Conservation (phyloP, 371 early-diverging fungal genomes). For the Cokeromyces recurvatus region DNA sequence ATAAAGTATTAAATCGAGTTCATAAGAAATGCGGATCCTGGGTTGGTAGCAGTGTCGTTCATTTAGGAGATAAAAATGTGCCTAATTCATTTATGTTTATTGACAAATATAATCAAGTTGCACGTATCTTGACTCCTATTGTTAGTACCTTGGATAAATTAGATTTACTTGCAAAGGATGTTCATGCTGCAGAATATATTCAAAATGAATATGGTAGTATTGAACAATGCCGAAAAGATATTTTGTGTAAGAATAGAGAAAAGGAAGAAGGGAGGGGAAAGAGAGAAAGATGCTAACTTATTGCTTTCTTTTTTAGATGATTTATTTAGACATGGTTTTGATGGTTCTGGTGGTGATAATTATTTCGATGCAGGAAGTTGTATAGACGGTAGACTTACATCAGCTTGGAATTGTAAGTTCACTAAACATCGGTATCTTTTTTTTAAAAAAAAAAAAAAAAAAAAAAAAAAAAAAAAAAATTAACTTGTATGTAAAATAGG, state of each 20-base stretch:
- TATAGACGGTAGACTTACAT: slow-evolving; percentile 94
- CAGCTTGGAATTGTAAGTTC: slow-evolving; percentile 84
- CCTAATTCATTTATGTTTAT: slow-evolving; percentile 95
- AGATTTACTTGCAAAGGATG: slow-evolving; percentile 50
- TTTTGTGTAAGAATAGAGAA: slow-evolving; percentile 45
- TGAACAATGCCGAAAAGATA: slow-evolving; percentile 62
- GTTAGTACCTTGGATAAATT: slow-evolving; percentile 69
- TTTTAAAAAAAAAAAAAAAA: no score
- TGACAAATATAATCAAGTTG: slow-evolving; percentile 97
- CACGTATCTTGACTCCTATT: slow-evolving; percentile 90
- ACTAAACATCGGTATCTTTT: not conserved
- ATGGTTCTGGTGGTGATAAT: slow-evolving; percentile 94
- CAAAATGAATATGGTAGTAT: slow-evolving; percentile 64
- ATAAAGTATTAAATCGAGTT: slow-evolving; percentile 81
- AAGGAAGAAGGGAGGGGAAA: no score
- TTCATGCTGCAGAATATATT: slow-evolving; percentile 61
- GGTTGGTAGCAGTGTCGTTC: slow-evolving; percentile 94
- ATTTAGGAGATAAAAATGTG: slow-evolving; percentile 91
- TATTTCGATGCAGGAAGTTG: slow-evolving; percentile 94
- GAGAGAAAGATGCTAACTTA: not conserved
- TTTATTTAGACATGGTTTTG: slow-evolving; percentile 93
- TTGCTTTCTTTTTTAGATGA: slow-evolving; percentile 46
- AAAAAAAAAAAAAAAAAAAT: no score
- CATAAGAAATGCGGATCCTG: slow-evolving; percentile 77
- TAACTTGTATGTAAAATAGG: slow-evolving; percentile 13